Evolutionary conservation across 371 early-diverging fungal species (phyloP).

Genomic region (Thermomucor indicae-seudaticae): DNA sequence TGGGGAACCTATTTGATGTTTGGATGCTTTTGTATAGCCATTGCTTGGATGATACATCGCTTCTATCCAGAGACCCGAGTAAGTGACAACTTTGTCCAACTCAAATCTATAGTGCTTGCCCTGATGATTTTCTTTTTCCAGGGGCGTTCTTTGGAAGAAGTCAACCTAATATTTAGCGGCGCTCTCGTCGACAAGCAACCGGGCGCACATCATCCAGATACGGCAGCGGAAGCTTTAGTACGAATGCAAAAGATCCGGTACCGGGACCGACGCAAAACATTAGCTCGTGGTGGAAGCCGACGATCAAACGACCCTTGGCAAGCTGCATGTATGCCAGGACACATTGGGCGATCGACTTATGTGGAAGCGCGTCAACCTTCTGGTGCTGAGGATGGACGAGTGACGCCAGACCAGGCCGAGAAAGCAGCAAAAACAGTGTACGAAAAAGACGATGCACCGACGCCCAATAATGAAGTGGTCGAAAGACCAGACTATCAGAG

Average conservation of each 20-base stretch:
- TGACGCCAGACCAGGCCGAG: no score
- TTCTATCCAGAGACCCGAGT: constrained; percentile 79
- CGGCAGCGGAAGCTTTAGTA: constrained; percentile 38
- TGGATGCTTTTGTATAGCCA: constrained; percentile 50
- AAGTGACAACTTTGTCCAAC: neutral
- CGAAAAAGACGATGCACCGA: no score
- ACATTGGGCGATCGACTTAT: no score
- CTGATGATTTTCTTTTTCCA: neutral
- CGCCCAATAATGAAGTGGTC: no score
- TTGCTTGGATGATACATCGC: constrained; percentile 54
- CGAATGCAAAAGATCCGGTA: constrained; percentile 13
- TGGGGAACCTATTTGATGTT: constrained; percentile 64
- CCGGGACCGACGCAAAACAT: constrained; percentile 10
- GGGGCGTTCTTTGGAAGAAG: constrained; percentile 41
- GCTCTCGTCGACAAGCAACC: constrained; percentile 36
- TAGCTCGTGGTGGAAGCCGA: constrained; percentile 6
- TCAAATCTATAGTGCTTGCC: neutral
- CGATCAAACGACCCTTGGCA: no score
- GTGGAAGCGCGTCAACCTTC: no score
- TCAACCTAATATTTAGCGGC: constrained; percentile 45
- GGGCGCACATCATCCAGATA: constrained; percentile 47
- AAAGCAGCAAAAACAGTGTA: no score
- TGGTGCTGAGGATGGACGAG: no score
- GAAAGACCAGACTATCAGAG: no score
- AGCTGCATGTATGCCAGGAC: no score